These are phyloP conservation scores for Kurtzmaniella quercitrusa DNA, from an alignment of 1,139 yeast genomes.

Conservation along the genomic window DNA sequence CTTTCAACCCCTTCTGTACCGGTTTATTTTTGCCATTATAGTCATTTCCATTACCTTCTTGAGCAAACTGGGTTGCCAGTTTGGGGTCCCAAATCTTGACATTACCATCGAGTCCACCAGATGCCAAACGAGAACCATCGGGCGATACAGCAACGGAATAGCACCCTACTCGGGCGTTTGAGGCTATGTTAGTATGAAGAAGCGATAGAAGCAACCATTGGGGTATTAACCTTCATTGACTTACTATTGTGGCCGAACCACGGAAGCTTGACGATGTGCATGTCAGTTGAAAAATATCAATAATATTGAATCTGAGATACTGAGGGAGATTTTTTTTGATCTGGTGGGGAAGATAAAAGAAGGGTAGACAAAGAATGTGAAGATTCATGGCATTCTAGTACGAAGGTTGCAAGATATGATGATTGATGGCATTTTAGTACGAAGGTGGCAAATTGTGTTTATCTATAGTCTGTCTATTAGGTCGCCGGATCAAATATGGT, in stretches of 20 bases:
- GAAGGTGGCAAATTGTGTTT: background rate
- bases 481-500: too few relatives aligned
- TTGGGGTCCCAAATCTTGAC: conserved; percentile 85
- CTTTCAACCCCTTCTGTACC: background rate
- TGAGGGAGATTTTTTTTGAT: background rate
- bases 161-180: conserved; percentile 75
- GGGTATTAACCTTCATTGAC: conserved; percentile 13
- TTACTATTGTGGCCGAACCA: conserved; percentile 74
- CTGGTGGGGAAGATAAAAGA: background rate
- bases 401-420: background rate
- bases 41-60: conserved; percentile 6
- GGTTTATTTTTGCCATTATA: conserved; percentile 2
- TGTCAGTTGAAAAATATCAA: conserved; percentile 15
- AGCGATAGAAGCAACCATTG: background rate
- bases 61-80: conserved; percentile 38
- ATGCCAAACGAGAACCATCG: conserved; percentile 81
- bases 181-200: conserved; percentile 43
- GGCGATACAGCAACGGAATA: conserved; percentile 78
- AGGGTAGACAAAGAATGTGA: too few relatives aligned
- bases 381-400: too few relatives aligned
- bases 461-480: too few relatives aligned
- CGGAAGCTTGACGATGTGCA: conserved; percentile 79
- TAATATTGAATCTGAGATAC: background rate
- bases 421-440: too few relatives aligned
- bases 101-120: conserved; percentile 95